phyloP scores from a whole-genome alignment of 1,139 yeast species.

The Magnusiomyces paraingens region DNA sequence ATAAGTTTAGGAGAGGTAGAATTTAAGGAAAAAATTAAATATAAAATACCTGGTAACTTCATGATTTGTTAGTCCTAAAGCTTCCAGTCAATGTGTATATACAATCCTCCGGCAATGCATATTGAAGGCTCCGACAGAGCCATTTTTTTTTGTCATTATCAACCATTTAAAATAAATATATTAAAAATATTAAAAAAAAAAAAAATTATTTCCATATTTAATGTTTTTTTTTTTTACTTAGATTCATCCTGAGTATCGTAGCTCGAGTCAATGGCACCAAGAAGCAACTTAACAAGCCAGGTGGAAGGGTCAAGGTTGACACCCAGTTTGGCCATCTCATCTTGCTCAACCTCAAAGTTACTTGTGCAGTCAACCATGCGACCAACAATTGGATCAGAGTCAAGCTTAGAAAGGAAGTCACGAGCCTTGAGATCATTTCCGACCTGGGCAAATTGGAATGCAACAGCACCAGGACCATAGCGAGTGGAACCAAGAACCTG shows the following conservation, averaged over 20 bases:
- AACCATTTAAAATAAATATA: constrained; percentile 33
- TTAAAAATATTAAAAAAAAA: background rate
- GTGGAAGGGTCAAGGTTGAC: constrained; percentile 29
- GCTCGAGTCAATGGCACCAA: constrained; percentile 29
- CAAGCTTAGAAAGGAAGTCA: constrained; percentile 28
- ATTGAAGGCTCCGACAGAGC: too few species aligned
- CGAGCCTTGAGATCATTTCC: constrained; percentile 32
- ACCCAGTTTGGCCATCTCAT: constrained; percentile 30
- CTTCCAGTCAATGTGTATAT: too few species aligned
- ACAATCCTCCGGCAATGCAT: too few species aligned
- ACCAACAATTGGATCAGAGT: constrained; percentile 29
- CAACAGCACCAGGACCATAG: constrained; percentile 30
- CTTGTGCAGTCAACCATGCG: constrained; percentile 30
- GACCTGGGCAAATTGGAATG: constrained; percentile 33
- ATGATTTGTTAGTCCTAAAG: too few species aligned
- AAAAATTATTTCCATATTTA: too few species aligned
- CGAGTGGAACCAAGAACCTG: constrained; percentile 20
- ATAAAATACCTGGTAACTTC: too few species aligned
- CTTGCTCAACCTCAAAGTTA: constrained; percentile 31
- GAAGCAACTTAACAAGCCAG: constrained; percentile 30
- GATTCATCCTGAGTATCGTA: constrained; percentile 29
- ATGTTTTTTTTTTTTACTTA: too few species aligned
- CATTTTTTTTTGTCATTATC: too few species aligned
- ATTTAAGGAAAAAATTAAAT: too few species aligned
- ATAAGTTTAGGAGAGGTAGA: too few species aligned